These are phyloP conservation scores for Saturnispora hagleri DNA, from an alignment of 805 yeast species.

Conservation along the genomic window DNA sequence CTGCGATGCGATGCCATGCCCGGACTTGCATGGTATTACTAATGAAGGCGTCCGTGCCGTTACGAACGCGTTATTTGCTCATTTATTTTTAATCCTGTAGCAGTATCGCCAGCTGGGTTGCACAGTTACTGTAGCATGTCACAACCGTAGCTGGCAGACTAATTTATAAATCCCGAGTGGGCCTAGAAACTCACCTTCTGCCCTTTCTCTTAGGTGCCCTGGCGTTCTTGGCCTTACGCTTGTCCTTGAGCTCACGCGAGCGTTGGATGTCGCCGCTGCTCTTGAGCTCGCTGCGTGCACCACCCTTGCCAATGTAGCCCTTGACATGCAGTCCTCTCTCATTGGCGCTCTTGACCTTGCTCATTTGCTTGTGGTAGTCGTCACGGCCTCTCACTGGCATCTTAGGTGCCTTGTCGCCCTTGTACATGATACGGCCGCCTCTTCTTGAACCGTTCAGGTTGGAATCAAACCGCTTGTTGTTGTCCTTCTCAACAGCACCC, in stretches of 20 bases:
- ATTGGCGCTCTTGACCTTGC: conserved; percentile 70
- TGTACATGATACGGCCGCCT: conserved; percentile 60
- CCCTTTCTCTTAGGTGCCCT: conserved; percentile 50
- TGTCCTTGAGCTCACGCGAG: conserved; percentile 57
- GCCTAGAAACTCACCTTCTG: background rate
- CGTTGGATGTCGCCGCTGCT: conserved; percentile 72
- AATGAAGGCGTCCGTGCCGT: no score
- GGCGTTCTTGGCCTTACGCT: conserved; percentile 76
- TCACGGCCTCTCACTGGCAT: conserved; percentile 88
- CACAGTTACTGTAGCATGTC: no score
- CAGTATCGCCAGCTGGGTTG: no score
- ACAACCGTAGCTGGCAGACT: no score
- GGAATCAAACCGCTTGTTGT: conserved; percentile 23
- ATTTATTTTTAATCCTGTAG: no score
- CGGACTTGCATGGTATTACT: no score
- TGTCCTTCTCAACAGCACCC: conserved; percentile 41
- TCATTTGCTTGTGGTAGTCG: conserved; percentile 73
- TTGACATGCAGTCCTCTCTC: conserved; percentile 66
- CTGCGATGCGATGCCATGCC: no score
- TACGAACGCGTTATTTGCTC: no score
- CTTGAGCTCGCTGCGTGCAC: conserved; percentile 49
- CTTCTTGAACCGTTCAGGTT: conserved; percentile 27
- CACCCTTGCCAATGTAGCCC: conserved; percentile 43
- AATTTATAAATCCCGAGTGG: no score
- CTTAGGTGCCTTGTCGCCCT: conserved; percentile 69